Conservation (phyloP, 2,329 filamentous ascomycete genomes). For the Colletotrichum ledebouriae region DNA sequence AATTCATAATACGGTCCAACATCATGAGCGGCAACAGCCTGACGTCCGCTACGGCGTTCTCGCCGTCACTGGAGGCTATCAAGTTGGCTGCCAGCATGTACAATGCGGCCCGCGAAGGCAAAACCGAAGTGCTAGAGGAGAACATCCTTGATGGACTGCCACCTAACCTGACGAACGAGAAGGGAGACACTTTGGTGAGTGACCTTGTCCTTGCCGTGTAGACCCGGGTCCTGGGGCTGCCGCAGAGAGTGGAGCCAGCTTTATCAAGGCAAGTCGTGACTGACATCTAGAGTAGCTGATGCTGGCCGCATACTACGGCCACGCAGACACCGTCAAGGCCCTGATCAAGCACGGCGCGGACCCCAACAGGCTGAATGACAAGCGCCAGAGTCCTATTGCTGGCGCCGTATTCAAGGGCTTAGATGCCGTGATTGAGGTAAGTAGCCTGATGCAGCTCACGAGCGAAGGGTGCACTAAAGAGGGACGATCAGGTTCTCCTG, state of each 20-base stretch:
- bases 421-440: slow-evolving; percentile 71
- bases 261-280: not conserved
- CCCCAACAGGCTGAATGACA: slow-evolving; percentile 76
- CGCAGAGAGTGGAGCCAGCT: no score
- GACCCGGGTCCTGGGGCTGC: no score
- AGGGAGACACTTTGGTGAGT: slow-evolving; percentile 76
- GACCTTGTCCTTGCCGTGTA: no score
- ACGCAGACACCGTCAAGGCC: slow-evolving; percentile 70
- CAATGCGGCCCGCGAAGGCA: slow-evolving; percentile 73
- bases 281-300: slow-evolving; percentile 65
- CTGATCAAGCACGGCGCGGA: slow-evolving; percentile 75
- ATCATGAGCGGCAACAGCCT: slow-evolving; percentile 34
- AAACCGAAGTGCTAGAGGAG: slow-evolving; percentile 68
- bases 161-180: slow-evolving; percentile 78
- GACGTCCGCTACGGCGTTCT: slow-evolving; percentile 41
- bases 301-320: slow-evolving; percentile 79
- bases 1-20: not conserved
- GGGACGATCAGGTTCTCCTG: slow-evolving; percentile 56
- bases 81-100: slow-evolving; percentile 76
- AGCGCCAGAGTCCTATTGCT: slow-evolving; percentile 76
- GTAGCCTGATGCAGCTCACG: slow-evolving; percentile 17
- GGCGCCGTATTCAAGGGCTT: slow-evolving; percentile 82
- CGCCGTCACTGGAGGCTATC: slow-evolving; percentile 73
- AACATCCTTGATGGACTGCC: slow-evolving; percentile 76
- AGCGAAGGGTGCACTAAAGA: not conserved